Conservation (phyloP, 345 rosid genomes). For the Garcia nutans region DNA sequence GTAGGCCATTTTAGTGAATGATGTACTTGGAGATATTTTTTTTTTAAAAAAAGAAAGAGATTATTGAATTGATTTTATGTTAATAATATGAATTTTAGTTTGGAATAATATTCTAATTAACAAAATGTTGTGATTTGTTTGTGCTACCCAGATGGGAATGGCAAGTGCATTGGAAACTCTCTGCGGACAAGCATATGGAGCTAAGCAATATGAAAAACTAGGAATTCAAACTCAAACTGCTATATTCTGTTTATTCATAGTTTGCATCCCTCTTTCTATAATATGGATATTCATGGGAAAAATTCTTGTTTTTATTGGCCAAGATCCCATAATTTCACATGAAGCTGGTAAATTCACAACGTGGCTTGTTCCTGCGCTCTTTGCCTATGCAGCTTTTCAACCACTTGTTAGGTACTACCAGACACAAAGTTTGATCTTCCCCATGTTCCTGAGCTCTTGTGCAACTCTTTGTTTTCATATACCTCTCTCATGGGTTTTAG, state of each 20-base stretch:
- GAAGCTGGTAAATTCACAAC: conserved; percentile 52
- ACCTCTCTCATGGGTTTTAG: conserved; percentile 55
- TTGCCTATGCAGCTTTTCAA: conserved; percentile 56
- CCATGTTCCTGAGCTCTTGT: conserved; percentile 54
- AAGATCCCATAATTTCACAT: conserved; percentile 56
- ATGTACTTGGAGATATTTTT: too few species aligned
- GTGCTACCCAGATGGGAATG: conserved; percentile 55
- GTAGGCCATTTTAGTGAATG: too few species aligned
- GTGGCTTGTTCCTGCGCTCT: conserved; percentile 63
- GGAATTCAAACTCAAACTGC: conserved; percentile 63
- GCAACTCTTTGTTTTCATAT: conserved; percentile 43
- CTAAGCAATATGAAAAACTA: conserved; percentile 51
- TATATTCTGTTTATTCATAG: conserved; percentile 40
- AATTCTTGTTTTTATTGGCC: conserved; percentile 49
- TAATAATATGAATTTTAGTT: neutral
- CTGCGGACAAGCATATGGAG: conserved; percentile 83
- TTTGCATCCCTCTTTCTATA: conserved; percentile 52
- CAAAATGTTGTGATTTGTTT: conserved; percentile 6
- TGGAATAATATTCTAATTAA: neutral
- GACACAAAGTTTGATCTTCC: conserved; percentile 52
- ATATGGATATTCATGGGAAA: conserved; percentile 57
- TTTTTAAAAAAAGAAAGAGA: too few species aligned
- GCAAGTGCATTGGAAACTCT: conserved; percentile 77
- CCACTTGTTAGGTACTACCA: conserved; percentile 56
- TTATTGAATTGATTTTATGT: neutral